Evolutionary conservation across 495 filamentous ascomycete species (phyloP).

Genomic region (Podospora conica): DNA sequence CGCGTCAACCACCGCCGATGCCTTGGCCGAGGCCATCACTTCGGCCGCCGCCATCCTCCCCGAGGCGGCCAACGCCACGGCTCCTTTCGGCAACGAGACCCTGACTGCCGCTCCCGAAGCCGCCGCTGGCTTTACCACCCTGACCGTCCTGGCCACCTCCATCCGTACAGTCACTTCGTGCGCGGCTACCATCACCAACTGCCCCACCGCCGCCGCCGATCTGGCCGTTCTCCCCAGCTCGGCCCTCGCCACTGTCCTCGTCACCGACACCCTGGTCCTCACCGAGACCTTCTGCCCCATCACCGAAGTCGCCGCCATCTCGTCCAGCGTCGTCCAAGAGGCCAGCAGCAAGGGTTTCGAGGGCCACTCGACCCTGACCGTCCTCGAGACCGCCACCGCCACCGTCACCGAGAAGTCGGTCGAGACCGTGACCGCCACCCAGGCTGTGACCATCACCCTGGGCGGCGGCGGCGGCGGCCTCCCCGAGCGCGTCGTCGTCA

Average conservation of each 20-base stretch:
- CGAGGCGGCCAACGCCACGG: conserved; percentile 8
- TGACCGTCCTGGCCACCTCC: conserved; percentile 50
- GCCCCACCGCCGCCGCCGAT: conserved; percentile 46
- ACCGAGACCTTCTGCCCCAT: conserved; percentile 44
- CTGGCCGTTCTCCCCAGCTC: conserved; percentile 23
- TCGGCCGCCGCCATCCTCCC: conserved; percentile 18
- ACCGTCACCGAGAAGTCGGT: conserved; percentile 23
- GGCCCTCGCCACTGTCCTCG: conserved; percentile 30
- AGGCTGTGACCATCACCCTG: conserved; percentile 34
- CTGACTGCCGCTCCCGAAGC: not conserved
- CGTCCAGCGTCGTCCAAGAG: conserved; percentile 27
- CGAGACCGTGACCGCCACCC: conserved; percentile 21
- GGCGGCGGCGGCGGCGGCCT: conserved; percentile 27
- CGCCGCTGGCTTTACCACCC: conserved; percentile 32
- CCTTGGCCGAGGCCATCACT: conserved; percentile 12
- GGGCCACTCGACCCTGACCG: conserved; percentile 20
- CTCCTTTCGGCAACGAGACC: not conserved
- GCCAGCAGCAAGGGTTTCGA: conserved; percentile 6
- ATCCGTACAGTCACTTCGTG: conserved; percentile 58
- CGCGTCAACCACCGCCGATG: not conserved
- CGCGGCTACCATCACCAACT: conserved; percentile 56
- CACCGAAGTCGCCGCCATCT: conserved; percentile 34
- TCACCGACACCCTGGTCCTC: conserved; percentile 41
- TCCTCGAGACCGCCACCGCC: conserved; percentile 15
- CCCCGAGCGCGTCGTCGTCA: conserved; percentile 28